A percentile compares a stretch with the other conserved stretches of the same genome.
Evolutionary conservation across 306 rosid species (phyloP).

Genomic region (Pterocarpus santalinus): DNA sequence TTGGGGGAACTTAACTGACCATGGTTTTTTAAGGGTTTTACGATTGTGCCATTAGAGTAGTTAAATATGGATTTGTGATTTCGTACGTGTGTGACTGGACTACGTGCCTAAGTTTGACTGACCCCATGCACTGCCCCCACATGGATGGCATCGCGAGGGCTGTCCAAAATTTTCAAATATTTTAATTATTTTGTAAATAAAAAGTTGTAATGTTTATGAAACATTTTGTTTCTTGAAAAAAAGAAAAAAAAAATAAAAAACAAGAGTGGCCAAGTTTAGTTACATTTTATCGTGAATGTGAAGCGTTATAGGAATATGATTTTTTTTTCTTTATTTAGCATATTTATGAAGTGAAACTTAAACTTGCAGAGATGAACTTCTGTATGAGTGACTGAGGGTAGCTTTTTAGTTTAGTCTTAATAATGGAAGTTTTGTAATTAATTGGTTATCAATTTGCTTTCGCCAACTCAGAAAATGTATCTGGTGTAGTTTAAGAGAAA

Average conservation of each 20-base stretch:
- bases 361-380: background rate
- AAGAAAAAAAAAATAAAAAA: no score
- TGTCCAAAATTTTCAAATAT: no score
- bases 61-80: conserved; percentile 15
- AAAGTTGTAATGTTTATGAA: no score
- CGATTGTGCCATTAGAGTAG: conserved; percentile 52
- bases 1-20: conserved; percentile 1
- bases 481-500: no score
- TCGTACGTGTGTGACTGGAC: conserved; percentile 49
- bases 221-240: no score
- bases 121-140: conserved; percentile 4
- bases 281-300: no score
- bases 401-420: background rate
- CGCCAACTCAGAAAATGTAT: no score
- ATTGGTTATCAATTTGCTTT: background rate
- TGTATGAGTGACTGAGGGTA: background rate
- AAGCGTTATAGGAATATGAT: background rate
- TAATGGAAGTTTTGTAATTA: background rate
- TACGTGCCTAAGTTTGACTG: conserved; percentile 51
- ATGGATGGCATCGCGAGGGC: background rate
- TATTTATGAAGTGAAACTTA: background rate
- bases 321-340: background rate
- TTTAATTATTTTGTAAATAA: no score
- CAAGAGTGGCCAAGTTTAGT: no score
- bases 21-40: background rate